These are phyloP conservation scores for Ramularia collo-cygni DNA, from an alignment of 2,329 filamentous ascomycete genomes.

Conservation along the genomic window DNA sequence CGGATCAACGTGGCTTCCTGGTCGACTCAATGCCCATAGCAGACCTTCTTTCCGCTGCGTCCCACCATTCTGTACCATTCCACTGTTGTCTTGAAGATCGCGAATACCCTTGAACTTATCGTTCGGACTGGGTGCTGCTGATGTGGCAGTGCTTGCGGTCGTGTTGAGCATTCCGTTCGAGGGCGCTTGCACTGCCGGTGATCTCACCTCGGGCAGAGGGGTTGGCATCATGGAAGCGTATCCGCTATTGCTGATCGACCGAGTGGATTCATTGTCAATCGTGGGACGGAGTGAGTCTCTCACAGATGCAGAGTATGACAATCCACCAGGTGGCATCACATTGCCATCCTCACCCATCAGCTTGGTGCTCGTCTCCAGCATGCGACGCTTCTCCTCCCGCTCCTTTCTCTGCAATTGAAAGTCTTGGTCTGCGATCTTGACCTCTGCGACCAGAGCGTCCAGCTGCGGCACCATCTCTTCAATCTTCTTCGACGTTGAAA, in stretches of 20 bases:
- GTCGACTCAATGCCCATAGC: slow-evolving; percentile 87
- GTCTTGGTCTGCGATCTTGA: slow-evolving; percentile 91
- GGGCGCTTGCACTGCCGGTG: slow-evolving; percentile 18
- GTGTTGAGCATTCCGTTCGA: slow-evolving; percentile 19
- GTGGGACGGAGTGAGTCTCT: slow-evolving; percentile 19
- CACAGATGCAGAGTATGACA: slow-evolving; percentile 23
- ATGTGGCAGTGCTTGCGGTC: slow-evolving; percentile 10
- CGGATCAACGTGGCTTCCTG: slow-evolving; percentile 90
- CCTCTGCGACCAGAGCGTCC: slow-evolving; percentile 79
- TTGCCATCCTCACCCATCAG: slow-evolving; percentile 26
- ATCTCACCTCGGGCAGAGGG: slow-evolving; percentile 23
- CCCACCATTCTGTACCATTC: slow-evolving; percentile 48
- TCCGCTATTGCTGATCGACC: slow-evolving; percentile 20
- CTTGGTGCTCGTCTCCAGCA: slow-evolving; percentile 80
- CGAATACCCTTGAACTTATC: slow-evolving; percentile 83
- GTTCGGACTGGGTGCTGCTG: slow-evolving; percentile 26
- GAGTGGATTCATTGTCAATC: slow-evolving; percentile 16
- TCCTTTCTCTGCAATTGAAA: slow-evolving; percentile 94
- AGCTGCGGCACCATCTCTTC: slow-evolving; percentile 81
- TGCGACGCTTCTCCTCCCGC: slow-evolving; percentile 84
- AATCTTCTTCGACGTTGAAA: slow-evolving; percentile 77
- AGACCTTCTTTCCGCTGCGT: slow-evolving; percentile 86
- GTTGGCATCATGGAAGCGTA: slow-evolving; percentile 17
- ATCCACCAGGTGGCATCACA: slow-evolving; percentile 20
- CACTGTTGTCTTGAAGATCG: slow-evolving; percentile 69